A percentile compares a stretch with the other conserved stretches of the same genome.
Conservation (phyloP, 768 basidiomycete species). For the Gymnopilus junonius region DNA sequence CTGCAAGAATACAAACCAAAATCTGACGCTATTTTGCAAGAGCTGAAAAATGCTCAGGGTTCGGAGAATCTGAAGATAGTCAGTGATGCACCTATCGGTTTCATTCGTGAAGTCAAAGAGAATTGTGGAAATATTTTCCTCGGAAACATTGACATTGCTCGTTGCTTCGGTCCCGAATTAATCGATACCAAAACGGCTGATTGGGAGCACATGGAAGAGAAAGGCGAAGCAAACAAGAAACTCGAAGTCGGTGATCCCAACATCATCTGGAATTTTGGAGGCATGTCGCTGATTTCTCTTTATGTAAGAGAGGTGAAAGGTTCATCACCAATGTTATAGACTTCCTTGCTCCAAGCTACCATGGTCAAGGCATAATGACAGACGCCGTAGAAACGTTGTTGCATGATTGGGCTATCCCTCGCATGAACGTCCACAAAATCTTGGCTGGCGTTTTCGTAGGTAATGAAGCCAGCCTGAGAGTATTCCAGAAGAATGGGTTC, state of each 20-base stretch:
- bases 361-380: constrained; percentile 59
- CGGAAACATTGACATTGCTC: constrained; percentile 44
- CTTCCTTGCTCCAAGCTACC: constrained; percentile 29
- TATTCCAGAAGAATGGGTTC: constrained; percentile 75
- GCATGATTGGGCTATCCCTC: constrained; percentile 60
- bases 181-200: constrained; percentile 34
- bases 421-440: constrained; percentile 58
- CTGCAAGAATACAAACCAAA: constrained; percentile 25
- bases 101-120: constrained; percentile 53
- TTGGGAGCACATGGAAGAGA: constrained; percentile 36
- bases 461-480: constrained; percentile 60
- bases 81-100: constrained; percentile 48
- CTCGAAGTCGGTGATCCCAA: constrained; percentile 51
- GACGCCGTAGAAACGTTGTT: constrained; percentile 58
- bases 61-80: constrained; percentile 13
- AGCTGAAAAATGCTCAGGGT: constrained; percentile 30
- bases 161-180: constrained; percentile 36
- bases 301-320: not conserved
- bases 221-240: constrained; percentile 41
- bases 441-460: constrained; percentile 47
- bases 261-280: constrained; percentile 43
- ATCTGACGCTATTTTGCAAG: constrained; percentile 30
- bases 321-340: constrained; percentile 14
- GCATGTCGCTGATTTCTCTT: constrained; percentile 16
- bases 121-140: constrained; percentile 57